Evolutionary conservation across 2,329 filamentous ascomycete species (phyloP), one percentile per base, ranked within the genome.

Genomic region (Colletotrichum sp.): DNA sequence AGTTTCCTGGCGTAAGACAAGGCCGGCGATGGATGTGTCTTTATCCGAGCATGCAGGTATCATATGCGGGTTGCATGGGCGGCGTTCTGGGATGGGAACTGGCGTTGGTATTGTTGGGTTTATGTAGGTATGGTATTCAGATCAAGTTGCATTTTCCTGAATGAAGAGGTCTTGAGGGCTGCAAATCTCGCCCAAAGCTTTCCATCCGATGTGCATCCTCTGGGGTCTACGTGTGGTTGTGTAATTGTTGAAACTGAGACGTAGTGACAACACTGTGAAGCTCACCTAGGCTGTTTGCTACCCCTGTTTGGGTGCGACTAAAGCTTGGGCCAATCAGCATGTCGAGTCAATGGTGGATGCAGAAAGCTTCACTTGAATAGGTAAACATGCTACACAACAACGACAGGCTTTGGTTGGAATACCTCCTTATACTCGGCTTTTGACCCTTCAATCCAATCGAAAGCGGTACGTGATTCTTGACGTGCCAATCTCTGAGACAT

Each of bases 1-100:
- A 93, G 92, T 80, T 93, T 93, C 79, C 82, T 92, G 75, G 88
- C 85, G 70, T 90, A 80, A 52, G 44, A 52, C 44, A 21, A 79
- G 36, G 32, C 18, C 26, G 13, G 18, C 9, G 28, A 62, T 52
- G 30, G 36, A n/a, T 15, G 49, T 55, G 28, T 49, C 4, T 6
- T 55, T 55, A 52, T 67, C 28, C 18, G 24, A 63, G 62, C 52
- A 65, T 6, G 57, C 24, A 62, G 44, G 32, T n/a, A 63, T 26
- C 36, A 32, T 28, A 60, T 59, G 52, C 21, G 30, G 60, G 30
- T 70, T 77, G 74, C 68, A 73, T 77, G 12, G 74, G 57, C 24
- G 72, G 76, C 65, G 69, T 76, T 69, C 30, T 36, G 30, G 63
- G 39, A 34, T 52, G 44, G 44, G n/a, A 13, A 12, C 44, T 52